A percentile compares a stretch with the other conserved stretches of the same genome.
Conservation (phyloP, 2,329 filamentous ascomycete genomes). For the Aspergillus intermedius region DNA sequence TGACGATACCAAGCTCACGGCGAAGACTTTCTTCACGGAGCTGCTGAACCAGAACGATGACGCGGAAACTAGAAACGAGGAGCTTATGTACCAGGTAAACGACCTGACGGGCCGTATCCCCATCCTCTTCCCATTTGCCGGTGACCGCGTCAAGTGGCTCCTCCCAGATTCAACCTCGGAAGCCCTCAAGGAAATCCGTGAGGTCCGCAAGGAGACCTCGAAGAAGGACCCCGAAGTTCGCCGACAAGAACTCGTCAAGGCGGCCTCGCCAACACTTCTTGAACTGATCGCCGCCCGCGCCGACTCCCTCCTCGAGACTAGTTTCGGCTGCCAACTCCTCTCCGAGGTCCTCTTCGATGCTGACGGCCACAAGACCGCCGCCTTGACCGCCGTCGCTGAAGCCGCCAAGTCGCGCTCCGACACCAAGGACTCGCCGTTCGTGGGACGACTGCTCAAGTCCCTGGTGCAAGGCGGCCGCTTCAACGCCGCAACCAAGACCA, state of each 20-base stretch:
- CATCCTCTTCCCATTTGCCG: slow-evolving; percentile 74
- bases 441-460: slow-evolving; percentile 81
- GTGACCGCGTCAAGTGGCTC: slow-evolving; percentile 54
- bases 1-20: slow-evolving; percentile 84
- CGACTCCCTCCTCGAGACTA: slow-evolving; percentile 61
- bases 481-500: slow-evolving; percentile 64
- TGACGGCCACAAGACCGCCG: slow-evolving; percentile 67
- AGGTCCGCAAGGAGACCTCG: slow-evolving; percentile 73
- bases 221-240: slow-evolving; percentile 82
- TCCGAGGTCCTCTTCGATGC: slow-evolving; percentile 72
- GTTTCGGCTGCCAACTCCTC: slow-evolving; percentile 82
- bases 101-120: slow-evolving; percentile 52
- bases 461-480: slow-evolving; percentile 85
- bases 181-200: slow-evolving; percentile 68
- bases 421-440: slow-evolving; percentile 58
- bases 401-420: slow-evolving; percentile 37
- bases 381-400: slow-evolving; percentile 59
- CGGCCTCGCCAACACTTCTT: slow-evolving; percentile 68
- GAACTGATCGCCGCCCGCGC: slow-evolving; percentile 64
- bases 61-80: slow-evolving; percentile 34
- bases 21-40: slow-evolving; percentile 82
- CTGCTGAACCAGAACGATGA: slow-evolving; percentile 62
- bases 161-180: slow-evolving; percentile 60
- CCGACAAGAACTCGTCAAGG: slow-evolving; percentile 66
- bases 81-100: slow-evolving; percentile 37